phyloP scores from a whole-genome alignment of 805 yeast genomes.

The Isabelozyma gotoi region DNA sequence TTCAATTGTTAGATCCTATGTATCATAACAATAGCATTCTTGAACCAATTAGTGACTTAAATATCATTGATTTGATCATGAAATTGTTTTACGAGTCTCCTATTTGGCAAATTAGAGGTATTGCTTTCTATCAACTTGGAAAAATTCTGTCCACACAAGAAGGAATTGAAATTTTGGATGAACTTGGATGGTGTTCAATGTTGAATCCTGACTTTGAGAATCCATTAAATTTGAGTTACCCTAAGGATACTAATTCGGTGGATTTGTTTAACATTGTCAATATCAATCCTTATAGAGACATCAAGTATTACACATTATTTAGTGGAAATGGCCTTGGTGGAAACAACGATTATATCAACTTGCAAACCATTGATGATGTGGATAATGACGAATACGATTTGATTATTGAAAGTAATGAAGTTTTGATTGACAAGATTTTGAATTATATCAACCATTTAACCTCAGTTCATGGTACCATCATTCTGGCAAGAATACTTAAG shows the following conservation, averaged over 20 bases:
- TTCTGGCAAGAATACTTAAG: conserved; percentile 38
- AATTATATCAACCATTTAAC: conserved; percentile 52
- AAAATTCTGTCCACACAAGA: conserved; percentile 68
- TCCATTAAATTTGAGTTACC: conserved; percentile 20
- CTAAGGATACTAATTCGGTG: conserved; percentile 7
- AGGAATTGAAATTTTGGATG: conserved; percentile 85
- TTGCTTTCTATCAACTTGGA: conserved; percentile 78
- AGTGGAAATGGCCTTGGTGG: conserved; percentile 9
- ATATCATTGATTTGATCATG: conserved; percentile 46
- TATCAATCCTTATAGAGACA: conserved; percentile 24
- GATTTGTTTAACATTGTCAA: conserved; percentile 17
- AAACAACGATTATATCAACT: conserved; percentile 4
- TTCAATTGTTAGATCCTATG: conserved; percentile 40
- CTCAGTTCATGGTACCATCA: conserved; percentile 23
- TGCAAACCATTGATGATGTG: conserved; percentile 6
- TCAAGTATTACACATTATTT: conserved; percentile 23
- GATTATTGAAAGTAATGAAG: conserved; percentile 10
- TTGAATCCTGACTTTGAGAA: conserved; percentile 15
- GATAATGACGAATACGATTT: conserved; percentile 6
- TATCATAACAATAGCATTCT: conserved; percentile 18
- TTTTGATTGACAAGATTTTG: conserved; percentile 21
- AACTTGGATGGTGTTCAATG: conserved; percentile 59
- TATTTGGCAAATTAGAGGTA: conserved; percentile 63
- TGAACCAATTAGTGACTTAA: conserved; percentile 21
- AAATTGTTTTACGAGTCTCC: conserved; percentile 30